phyloP scores from a whole-genome alignment of 2,329 filamentous ascomycete species.

The Stachybotrys echinatus region DNA sequence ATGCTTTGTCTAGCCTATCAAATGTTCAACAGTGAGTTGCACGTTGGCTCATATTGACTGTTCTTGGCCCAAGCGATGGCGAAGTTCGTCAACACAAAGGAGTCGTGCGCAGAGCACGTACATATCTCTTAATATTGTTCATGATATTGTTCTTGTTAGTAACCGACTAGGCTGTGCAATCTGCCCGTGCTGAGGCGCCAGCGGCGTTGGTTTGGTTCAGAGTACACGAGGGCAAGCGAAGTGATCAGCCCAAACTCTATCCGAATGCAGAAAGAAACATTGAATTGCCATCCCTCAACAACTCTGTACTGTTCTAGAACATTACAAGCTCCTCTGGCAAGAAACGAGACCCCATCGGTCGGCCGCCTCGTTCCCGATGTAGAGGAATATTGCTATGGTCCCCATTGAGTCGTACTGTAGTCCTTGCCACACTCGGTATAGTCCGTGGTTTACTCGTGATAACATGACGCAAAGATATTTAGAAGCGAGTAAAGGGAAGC shows the following conservation, averaged over 20 bases:
- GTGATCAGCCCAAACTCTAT: background rate
- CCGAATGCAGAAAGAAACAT: background rate
- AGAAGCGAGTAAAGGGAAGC: conserved; percentile 28
- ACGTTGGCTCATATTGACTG: no score
- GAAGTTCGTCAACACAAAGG: background rate
- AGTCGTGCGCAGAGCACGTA: background rate
- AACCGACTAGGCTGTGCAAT: background rate
- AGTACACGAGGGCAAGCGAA: background rate
- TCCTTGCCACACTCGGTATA: no score
- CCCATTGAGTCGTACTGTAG: no score
- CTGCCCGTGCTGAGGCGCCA: background rate
- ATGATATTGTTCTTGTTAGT: background rate
- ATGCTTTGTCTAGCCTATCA: no score
- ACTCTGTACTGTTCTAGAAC: no score
- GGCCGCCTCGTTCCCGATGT: no score
- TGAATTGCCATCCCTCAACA: no score
- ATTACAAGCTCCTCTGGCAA: no score
- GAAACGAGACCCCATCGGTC: no score
- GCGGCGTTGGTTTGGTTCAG: background rate
- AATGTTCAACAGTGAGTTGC: no score
- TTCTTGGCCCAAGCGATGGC: background rate
- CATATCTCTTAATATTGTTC: conserved; percentile 18
- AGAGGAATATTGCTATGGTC: no score
- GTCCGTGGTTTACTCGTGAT: no score
- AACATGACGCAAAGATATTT: background rate